These are phyloP conservation scores for Pleurotus tuber-regium DNA, from an alignment of 768 basidiomycete genomes.

Conservation along the genomic window DNA sequence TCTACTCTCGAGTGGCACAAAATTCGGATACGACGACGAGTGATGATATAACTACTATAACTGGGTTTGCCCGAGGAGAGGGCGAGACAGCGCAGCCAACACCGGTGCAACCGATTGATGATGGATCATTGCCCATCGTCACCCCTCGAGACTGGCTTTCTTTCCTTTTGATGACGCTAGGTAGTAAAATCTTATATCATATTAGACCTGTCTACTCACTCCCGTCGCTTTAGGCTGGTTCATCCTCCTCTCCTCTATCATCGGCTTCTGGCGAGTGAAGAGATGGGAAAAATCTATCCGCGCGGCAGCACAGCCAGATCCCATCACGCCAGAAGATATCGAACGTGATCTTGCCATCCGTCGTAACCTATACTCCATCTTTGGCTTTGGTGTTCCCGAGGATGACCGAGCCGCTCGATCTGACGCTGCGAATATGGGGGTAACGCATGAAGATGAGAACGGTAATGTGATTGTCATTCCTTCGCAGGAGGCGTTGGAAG, in stretches of 20 bases:
- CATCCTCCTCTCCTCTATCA: slow-evolving; percentile 77
- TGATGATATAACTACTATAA: not conserved
- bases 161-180: slow-evolving; percentile 89
- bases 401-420: slow-evolving; percentile 18
- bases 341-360: slow-evolving; percentile 52
- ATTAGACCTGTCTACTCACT: not conserved
- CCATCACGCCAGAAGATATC: slow-evolving; percentile 42
- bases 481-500: slow-evolving; percentile 31
- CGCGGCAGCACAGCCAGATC: slow-evolving; percentile 25
- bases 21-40: slow-evolving; percentile 21
- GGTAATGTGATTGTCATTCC: slow-evolving; percentile 25
- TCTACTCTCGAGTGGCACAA: slow-evolving; percentile 55
- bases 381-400: slow-evolving; percentile 40
- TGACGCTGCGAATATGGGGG: slow-evolving; percentile 4
- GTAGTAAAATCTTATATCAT: slow-evolving; percentile 28
- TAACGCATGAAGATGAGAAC: slow-evolving; percentile 19
- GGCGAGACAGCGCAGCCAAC: slow-evolving; percentile 18
- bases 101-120: slow-evolving; percentile 23
- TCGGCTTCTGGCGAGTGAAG: slow-evolving; percentile 83
- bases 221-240: slow-evolving; percentile 68
- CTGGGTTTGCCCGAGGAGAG: slow-evolving; percentile 13
- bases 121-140: slow-evolving; percentile 28
- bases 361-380: slow-evolving; percentile 48
- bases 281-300: slow-evolving; percentile 79
- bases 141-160: slow-evolving; percentile 85